phyloP scores from a whole-genome alignment of 768 basidiomycete genomes.

The Rhodotorula diobovata region DNA sequence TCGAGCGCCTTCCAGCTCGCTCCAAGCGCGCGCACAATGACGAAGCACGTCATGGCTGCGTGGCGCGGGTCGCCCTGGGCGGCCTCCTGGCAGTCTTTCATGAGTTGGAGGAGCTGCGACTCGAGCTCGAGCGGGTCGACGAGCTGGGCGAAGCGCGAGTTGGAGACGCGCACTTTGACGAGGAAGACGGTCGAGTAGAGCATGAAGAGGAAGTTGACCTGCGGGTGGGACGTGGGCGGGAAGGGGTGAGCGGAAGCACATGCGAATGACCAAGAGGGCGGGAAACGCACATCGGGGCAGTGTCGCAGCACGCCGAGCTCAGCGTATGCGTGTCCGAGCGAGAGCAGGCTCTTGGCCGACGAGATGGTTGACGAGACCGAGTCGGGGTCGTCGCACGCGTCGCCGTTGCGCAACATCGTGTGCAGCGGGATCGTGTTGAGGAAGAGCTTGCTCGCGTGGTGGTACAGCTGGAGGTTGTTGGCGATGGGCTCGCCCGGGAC shows the following conservation, averaged over 20 bases:
- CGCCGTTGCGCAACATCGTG: constrained; percentile 26
- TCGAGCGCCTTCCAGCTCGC: constrained; percentile 32
- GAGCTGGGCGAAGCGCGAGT: constrained; percentile 31
- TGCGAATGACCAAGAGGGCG: background rate
- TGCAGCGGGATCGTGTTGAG: constrained; percentile 37
- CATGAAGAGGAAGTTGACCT: constrained; percentile 37
- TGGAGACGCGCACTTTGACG: constrained; percentile 34
- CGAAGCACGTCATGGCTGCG: constrained; percentile 18
- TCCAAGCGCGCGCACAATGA: constrained; percentile 18
- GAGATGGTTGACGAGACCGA: constrained; percentile 23
- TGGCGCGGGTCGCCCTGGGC: constrained; percentile 18
- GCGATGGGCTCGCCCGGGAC: constrained; percentile 32
- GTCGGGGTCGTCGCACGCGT: constrained; percentile 25
- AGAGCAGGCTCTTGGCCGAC: constrained; percentile 15
- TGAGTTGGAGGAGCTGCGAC: constrained; percentile 14
- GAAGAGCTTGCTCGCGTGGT: constrained; percentile 33
- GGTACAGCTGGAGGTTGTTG: constrained; percentile 34
- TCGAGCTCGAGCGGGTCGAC: constrained; percentile 28
- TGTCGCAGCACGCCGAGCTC: constrained; percentile 29
- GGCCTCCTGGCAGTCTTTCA: constrained; percentile 29
- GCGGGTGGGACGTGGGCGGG: background rate
- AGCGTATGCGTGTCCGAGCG: constrained; percentile 30
- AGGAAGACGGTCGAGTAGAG: constrained; percentile 37
- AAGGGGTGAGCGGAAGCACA: background rate
- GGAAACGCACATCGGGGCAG: constrained; percentile 28